These are phyloP conservation scores for Aureobasidium sp. DNA, from an alignment of 2,329 filamentous ascomycete genomes.

Conservation along the genomic window DNA sequence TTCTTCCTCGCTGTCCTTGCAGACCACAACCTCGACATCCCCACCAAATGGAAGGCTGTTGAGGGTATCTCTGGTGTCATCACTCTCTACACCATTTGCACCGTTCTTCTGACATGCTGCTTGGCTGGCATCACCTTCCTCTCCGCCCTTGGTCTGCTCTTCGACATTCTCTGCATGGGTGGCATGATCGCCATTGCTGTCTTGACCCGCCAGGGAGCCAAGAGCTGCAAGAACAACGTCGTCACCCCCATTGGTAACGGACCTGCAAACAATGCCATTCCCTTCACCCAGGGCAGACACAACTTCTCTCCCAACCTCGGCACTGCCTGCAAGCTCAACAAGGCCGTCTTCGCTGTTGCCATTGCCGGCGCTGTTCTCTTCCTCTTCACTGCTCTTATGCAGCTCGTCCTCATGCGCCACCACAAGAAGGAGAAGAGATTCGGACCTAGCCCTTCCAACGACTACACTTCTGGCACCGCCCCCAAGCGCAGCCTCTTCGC, in stretches of 20 bases:
- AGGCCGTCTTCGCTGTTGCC: conserved; percentile 67
- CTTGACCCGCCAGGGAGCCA: conserved; percentile 62
- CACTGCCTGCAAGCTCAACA: conserved; percentile 70
- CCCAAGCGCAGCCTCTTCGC: conserved; percentile 38
- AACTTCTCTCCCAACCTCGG: conserved; percentile 41
- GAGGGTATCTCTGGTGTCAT: conserved; percentile 67
- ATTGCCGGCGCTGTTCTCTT: conserved; percentile 74
- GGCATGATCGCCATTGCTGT: conserved; percentile 77
- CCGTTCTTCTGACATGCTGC: conserved; percentile 70
- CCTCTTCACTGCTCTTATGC: conserved; percentile 62
- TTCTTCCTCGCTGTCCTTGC: conserved; percentile 75
- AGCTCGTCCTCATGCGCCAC: conserved; percentile 61
- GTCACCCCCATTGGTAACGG: conserved; percentile 64
- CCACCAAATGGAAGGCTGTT: conserved; percentile 51
- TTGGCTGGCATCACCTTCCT: conserved; percentile 69
- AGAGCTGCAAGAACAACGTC: conserved; percentile 58
- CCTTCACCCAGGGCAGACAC: conserved; percentile 30
- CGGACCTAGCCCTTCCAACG: conserved; percentile 58
- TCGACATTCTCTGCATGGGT: conserved; percentile 70
- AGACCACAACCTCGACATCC: conserved; percentile 57
- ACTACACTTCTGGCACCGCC: conserved; percentile 58
- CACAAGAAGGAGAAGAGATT: conserved; percentile 69
- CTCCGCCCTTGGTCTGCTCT: conserved; percentile 62
- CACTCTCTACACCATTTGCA: conserved; percentile 65
- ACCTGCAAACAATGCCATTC: conserved; percentile 38